These are phyloP conservation scores for Ophiosphaerella herpotricha DNA, from an alignment of 2,329 filamentous ascomycete species.

Conservation along the genomic window DNA sequence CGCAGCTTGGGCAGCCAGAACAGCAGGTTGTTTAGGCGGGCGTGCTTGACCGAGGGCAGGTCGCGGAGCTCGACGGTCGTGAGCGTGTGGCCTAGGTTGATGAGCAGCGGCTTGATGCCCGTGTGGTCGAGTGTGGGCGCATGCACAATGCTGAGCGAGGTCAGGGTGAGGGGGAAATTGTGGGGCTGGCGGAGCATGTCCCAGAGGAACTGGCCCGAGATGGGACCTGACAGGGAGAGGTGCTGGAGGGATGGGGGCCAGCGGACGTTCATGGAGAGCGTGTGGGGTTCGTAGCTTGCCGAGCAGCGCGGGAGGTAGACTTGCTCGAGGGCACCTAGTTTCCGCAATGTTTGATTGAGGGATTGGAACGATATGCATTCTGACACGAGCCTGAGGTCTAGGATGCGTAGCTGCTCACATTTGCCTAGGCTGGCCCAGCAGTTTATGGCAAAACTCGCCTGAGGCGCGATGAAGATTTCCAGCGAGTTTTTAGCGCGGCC, in stretches of 20 bases:
- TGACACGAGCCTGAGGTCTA: constrained; percentile 60
- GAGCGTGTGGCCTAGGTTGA: constrained; percentile 37
- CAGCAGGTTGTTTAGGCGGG: constrained; percentile 49
- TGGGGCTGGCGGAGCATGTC: constrained; percentile 40
- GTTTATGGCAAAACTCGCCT: constrained; percentile 61
- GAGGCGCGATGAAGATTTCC: constrained; percentile 61
- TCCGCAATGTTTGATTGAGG: constrained; percentile 57
- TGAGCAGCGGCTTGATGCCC: constrained; percentile 46
- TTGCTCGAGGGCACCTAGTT: constrained; percentile 50
- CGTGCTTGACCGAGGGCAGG: constrained; percentile 46
- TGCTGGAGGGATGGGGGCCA: constrained; percentile 53
- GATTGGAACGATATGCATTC: constrained; percentile 55
- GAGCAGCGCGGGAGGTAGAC: constrained; percentile 53
- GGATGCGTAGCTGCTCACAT: constrained; percentile 53
- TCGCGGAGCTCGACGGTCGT: constrained; percentile 47
- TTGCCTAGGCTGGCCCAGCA: constrained; percentile 62
- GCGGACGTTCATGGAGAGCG: constrained; percentile 26
- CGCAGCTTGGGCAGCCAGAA: constrained; percentile 47
- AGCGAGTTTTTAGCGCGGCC: constrained; percentile 58
- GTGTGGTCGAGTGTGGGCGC: constrained; percentile 47
- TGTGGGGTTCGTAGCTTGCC: constrained; percentile 32
- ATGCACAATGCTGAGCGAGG: constrained; percentile 46
- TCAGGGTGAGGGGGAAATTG: constrained; percentile 36
- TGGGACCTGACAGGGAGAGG: constrained; percentile 50
- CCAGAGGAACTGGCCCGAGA: constrained; percentile 50